Evolutionary conservation across 2,329 filamentous ascomycete species (phyloP), one percentile per base, ranked within the genome.

Genomic region (Thelonectria blattea): DNA sequence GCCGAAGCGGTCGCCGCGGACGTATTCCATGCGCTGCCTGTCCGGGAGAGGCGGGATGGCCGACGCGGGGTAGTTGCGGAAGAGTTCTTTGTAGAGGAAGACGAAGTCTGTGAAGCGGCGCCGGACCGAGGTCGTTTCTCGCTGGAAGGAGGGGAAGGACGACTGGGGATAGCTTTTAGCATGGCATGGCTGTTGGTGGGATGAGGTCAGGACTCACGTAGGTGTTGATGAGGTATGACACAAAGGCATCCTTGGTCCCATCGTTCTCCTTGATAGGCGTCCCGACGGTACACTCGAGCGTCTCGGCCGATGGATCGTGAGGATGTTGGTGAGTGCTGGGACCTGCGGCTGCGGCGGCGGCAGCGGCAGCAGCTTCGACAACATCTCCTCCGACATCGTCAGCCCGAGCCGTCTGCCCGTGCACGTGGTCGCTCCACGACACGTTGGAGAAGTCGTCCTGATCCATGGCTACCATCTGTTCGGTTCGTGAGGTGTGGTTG

Each of bases 21-120:
- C 95, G 74, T 98, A 98, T 73, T 97, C 93, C 91, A 99, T 97
- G 79, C 96, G 96, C 82, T 98, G 94, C 83, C 98, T 99, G 79
- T 98, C 95, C 54, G 95, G 95, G 55, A 99, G 83, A 48, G 95
- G 95, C 30, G 95, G 95, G 3, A 99, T 92, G 49, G 95, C 95
- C 76, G 91, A 92, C 79, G 92, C 91, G 61, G 93, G 92, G 71
- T 92, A 98, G 75, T 97, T 93, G 74, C 88, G 89, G 65, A 85
- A 88, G 52, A 99, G 88, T 32, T 91, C 89, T 78, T 96, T 97
- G 81, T 92, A 97, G 64, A 99, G 87, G 75, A 97, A 99, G 68
- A 96, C 90, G 74, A 99, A 99, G 80, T 99, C 95, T 69, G 94
- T 98, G 79, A 97, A 99, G 72, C 95, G 92, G 68, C 95, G 88